Percentiles rank a stretch among this genome's conserved stretches.
These are phyloP conservation scores for Lentithecium fluviatile DNA, from an alignment of 495 filamentous ascomycete genomes.

Conservation along the genomic window DNA sequence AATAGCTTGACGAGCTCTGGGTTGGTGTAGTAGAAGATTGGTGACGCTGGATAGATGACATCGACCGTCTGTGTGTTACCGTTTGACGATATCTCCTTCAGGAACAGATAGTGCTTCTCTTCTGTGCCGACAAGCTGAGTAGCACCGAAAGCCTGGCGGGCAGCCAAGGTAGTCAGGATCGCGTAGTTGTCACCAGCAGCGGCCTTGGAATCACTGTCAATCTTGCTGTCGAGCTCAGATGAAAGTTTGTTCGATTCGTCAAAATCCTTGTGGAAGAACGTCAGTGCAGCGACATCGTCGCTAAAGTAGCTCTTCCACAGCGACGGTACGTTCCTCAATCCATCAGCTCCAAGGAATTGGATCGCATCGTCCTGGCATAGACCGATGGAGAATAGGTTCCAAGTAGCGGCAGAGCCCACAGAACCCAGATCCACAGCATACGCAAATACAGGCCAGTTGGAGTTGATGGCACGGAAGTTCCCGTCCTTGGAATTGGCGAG, in stretches of 20 bases:
- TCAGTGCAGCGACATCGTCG: constrained; percentile 50
- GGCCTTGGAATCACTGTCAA: constrained; percentile 51
- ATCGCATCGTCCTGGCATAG: constrained; percentile 54
- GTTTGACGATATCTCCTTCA: constrained; percentile 44
- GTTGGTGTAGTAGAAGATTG: constrained; percentile 41
- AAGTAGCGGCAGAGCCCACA: constrained; percentile 42
- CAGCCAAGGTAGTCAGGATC: constrained; percentile 38
- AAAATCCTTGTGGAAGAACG: constrained; percentile 59
- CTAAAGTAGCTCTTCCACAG: constrained; percentile 58
- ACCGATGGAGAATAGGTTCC: constrained; percentile 54
- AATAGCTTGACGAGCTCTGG: constrained; percentile 34
- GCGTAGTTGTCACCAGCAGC: constrained; percentile 46
- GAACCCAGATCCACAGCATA: constrained; percentile 54
- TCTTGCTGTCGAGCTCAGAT: constrained; percentile 47
- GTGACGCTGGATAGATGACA: constrained; percentile 41
- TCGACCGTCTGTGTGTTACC: constrained; percentile 45
- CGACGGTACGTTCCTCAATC: constrained; percentile 45
- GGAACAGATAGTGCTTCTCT: constrained; percentile 31
- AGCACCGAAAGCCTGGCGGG: constrained; percentile 43
- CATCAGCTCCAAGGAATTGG: constrained; percentile 51
- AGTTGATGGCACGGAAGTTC: constrained; percentile 54
- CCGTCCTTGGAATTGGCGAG: constrained; percentile 51
- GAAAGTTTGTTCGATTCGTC: constrained; percentile 40
- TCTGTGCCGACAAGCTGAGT: constrained; percentile 30
- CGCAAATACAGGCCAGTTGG: constrained; percentile 56